Evolutionary conservation across 495 filamentous ascomycete species (phyloP).

Genomic region (Echria macrotheca): DNA sequence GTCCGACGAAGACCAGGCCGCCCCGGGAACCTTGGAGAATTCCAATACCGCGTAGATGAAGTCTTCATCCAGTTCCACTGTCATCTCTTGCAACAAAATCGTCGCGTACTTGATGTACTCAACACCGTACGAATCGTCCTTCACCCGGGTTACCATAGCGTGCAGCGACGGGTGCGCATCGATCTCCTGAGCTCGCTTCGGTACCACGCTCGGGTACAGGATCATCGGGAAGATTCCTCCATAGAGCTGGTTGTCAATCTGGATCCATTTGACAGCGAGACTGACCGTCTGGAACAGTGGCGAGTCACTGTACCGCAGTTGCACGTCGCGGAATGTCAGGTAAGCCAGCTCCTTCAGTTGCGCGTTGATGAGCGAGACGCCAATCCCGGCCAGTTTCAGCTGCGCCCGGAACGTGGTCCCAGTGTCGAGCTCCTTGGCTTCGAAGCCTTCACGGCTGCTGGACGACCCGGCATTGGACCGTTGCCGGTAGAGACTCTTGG

Average conservation of each 20-base stretch:
- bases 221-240: constrained; percentile 97
- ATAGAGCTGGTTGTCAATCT: constrained; percentile 98
- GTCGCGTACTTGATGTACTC: constrained; percentile 98
- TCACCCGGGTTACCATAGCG: constrained; percentile 84
- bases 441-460: constrained; percentile 64
- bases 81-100: constrained; percentile 93
- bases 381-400: constrained; percentile 81
- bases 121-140: constrained; percentile 97
- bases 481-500: constrained; percentile 91
- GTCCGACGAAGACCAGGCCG: constrained; percentile 79
- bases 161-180: constrained; percentile 94
- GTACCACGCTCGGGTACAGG: constrained; percentile 96
- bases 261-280: constrained; percentile 92
- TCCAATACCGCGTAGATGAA: constrained; percentile 95
- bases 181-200: constrained; percentile 95
- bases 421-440: constrained; percentile 85
- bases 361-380: constrained; percentile 87
- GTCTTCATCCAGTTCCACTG: constrained; percentile 93
- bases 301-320: constrained; percentile 90
- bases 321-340: constrained; percentile 86
- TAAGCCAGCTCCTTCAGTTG: constrained; percentile 91
- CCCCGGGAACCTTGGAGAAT: constrained; percentile 89
- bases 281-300: constrained; percentile 84
- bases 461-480: constrained; percentile 59
- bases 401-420: constrained; percentile 84